Conservation (phyloP, 2,329 filamentous ascomycete genomes). For the Botrytis galanthina region DNA sequence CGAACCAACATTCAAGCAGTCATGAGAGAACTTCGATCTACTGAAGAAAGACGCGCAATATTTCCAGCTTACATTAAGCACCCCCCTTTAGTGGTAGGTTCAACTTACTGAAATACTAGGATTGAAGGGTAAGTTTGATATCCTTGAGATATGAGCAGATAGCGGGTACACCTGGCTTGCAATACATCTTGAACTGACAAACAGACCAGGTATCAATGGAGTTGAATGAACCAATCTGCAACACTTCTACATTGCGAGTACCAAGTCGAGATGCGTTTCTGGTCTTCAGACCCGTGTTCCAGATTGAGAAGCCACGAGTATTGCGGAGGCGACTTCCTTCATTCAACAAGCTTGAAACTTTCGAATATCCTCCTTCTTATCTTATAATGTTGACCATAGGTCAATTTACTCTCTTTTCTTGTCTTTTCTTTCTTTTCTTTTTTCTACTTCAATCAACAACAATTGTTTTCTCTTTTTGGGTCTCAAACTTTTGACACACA, state of each 20-base stretch:
- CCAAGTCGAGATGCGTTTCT: not conserved
- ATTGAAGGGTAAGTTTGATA: not conserved
- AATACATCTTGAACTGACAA: not conserved
- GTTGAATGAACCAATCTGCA: not conserved
- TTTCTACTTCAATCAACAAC: not conserved
- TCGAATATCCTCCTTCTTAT: not conserved
- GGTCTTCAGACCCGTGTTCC: not conserved
- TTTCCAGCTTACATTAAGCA: not conserved
- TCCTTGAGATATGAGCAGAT: not conserved
- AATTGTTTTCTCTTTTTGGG: conserved; percentile 6
- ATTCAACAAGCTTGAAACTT: not conserved
- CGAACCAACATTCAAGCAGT: not conserved
- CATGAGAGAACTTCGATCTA: not conserved
- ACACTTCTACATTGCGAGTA: not conserved
- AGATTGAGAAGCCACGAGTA: not conserved
- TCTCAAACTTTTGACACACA: not conserved
- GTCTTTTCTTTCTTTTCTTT: not conserved
- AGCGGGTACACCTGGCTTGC: not conserved
- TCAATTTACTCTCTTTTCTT: not conserved
- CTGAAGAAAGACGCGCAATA: not conserved
- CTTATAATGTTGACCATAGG: not conserved
- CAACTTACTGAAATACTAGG: not conserved
- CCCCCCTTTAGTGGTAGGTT: no score
- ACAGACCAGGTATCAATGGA: not conserved
- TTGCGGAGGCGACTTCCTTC: not conserved